A percentile compares a stretch with the other conserved stretches of the same genome.
Evolutionary conservation across 1,139 yeast genomes (phyloP).

Genomic region (Nadsonia starkeyi-henricii): DNA sequence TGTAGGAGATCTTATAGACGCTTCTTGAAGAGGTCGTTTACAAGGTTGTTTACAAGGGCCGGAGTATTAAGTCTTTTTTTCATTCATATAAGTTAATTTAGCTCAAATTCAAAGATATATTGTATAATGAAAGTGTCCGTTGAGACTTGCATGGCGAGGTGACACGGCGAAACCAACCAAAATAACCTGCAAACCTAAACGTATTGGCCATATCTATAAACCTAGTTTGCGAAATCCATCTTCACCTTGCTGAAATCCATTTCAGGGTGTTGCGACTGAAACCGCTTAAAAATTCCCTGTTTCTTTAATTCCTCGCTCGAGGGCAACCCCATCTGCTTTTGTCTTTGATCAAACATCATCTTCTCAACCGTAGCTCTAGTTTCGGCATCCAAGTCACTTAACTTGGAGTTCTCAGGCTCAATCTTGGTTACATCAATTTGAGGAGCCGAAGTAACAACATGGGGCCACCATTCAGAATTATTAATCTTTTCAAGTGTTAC

Average conservation of each 20-base stretch:
- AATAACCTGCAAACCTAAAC: too few relatives aligned
- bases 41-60: too few relatives aligned
- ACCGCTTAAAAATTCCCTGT: slow-evolving; percentile 24
- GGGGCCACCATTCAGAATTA: slow-evolving; percentile 34
- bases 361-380: slow-evolving; percentile 34
- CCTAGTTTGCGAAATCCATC: slow-evolving; percentile 1
- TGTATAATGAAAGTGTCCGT: too few relatives aligned
- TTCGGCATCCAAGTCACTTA: slow-evolving; percentile 30
- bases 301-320: slow-evolving; percentile 26
- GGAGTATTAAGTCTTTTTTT: too few relatives aligned
- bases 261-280: slow-evolving; percentile 32
- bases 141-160: too few relatives aligned
- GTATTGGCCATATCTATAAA: too few relatives aligned
- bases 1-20: too few relatives aligned
- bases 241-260: slow-evolving; percentile 24
- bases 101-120: too few relatives aligned
- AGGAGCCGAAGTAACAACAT: slow-evolving; percentile 29
- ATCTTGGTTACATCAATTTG: slow-evolving; percentile 29
- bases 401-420: slow-evolving; percentile 28
- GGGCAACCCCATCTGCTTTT: slow-evolving; percentile 26
- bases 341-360: slow-evolving; percentile 34
- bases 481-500: slow-evolving; percentile 28
- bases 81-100: too few relatives aligned
- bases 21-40: too few relatives aligned
- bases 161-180: too few relatives aligned